Conservation (phyloP, 495 filamentous ascomycete genomes). For the Mytilinidion resinicola region DNA sequence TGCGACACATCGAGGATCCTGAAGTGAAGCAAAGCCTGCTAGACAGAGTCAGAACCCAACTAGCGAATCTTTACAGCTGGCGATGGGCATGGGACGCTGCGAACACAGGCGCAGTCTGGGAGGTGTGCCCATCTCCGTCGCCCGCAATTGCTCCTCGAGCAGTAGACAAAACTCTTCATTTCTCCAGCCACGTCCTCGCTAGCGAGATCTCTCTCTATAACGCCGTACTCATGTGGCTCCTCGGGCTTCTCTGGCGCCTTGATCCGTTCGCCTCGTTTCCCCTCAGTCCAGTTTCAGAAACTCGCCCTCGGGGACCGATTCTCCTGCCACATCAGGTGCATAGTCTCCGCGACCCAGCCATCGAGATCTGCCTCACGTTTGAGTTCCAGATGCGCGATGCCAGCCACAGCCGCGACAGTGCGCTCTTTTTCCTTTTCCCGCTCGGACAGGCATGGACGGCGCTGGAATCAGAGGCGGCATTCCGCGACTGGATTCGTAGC, state of each 20-base stretch:
- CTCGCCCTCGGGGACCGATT: not conserved
- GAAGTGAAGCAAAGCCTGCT: not conserved
- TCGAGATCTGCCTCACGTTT: conserved; percentile 17
- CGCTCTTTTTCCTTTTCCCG: conserved; percentile 15
- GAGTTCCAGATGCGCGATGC: conserved; percentile 8
- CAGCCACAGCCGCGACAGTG: not conserved
- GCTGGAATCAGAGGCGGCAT: conserved; percentile 6
- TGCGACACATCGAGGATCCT: not conserved
- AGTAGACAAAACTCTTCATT: conserved; percentile 1
- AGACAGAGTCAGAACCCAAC: not conserved
- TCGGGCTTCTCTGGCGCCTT: conserved; percentile 5
- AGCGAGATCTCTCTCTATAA: conserved; percentile 19
- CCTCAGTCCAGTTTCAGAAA: not conserved
- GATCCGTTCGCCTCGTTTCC: not conserved
- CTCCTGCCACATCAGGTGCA: not conserved
- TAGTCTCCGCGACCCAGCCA: conserved; percentile 7
- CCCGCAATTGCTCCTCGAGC: not conserved
- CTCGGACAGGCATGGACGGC: conserved; percentile 14
- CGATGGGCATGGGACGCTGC: conserved; percentile 9
- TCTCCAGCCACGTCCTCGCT: not conserved
- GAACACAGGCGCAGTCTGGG: conserved; percentile 4
- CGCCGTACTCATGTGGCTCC: conserved; percentile 13
- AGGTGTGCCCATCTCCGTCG: not conserved
- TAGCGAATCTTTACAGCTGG: conserved; percentile 9
- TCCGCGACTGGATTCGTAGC: conserved; percentile 3